Conservation (phyloP, 1,284 basidiomycete species). For the Boletellus sp. region DNA sequence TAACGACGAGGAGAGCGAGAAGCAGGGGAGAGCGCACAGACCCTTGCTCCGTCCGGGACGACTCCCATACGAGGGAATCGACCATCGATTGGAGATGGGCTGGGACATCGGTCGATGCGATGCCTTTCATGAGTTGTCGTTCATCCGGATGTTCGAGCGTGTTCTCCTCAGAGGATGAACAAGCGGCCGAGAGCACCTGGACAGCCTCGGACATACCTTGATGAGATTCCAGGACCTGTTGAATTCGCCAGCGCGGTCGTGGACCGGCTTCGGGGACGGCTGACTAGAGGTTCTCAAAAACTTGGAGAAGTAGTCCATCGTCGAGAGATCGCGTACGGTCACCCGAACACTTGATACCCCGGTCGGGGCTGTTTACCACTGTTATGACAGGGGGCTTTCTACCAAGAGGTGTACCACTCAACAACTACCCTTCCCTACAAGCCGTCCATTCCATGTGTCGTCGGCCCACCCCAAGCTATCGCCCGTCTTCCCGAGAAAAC, state of each 20-base stretch:
- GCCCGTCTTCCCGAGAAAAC: conserved; percentile 12
- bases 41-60: conserved; percentile 80
- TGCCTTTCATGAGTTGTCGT: conserved; percentile 76
- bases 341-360: too few species aligned
- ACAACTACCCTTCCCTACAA: too few species aligned
- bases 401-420: too few species aligned
- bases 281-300: conserved; percentile 59
- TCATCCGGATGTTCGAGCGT: conserved; percentile 79
- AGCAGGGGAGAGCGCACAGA: conserved; percentile 39
- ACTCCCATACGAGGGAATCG: conserved; percentile 84
- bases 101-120: conserved; percentile 80
- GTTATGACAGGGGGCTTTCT: too few species aligned
- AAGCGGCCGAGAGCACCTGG: not conserved
- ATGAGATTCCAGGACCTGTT: conserved; percentile 68
- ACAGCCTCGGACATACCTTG: conserved; percentile 49
- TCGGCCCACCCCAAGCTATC: too few species aligned
- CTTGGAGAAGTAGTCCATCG: conserved; percentile 83
- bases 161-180: conserved; percentile 45
- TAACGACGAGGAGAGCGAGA: conserved; percentile 5
- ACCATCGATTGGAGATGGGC: conserved; percentile 78
- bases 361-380: too few species aligned
- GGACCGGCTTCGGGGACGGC: conserved; percentile 46
- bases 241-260: conserved; percentile 69
- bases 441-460: too few species aligned
- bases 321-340: not conserved